Evolutionary conservation across 2,329 filamentous ascomycete species (phyloP).

Genomic region (Alternaria consortialis): DNA sequence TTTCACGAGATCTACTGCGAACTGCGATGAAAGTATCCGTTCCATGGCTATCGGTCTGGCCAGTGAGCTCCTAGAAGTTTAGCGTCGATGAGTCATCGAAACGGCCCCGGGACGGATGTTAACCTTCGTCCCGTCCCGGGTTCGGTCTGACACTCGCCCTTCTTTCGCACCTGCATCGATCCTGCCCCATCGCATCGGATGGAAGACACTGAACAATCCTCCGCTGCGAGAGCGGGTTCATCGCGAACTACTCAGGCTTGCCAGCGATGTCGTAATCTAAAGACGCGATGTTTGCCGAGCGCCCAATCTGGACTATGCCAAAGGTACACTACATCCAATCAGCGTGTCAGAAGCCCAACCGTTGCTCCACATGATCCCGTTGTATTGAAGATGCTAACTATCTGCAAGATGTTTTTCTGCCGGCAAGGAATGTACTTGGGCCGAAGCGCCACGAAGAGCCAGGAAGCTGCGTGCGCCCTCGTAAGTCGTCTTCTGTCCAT

Average conservation of each 20-base stretch:
- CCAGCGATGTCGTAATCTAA: conserved; percentile 45
- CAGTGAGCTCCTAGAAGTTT: not conserved
- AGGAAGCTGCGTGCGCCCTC: conserved; percentile 44
- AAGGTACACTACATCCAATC: conserved; percentile 29
- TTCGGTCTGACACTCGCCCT: not conserved
- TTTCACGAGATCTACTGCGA: not conserved
- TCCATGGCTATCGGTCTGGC: not conserved
- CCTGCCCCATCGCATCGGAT: conserved; percentile 24
- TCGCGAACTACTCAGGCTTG: conserved; percentile 44
- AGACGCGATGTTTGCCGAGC: conserved; percentile 47
- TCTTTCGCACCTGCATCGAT: not conserved
- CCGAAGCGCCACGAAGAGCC: conserved; percentile 39
- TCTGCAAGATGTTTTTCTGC: conserved; percentile 34
- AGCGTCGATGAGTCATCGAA: conserved; percentile 7
- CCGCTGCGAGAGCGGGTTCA: conserved; percentile 18
- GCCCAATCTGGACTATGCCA: conserved; percentile 39
- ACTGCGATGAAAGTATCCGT: not conserved
- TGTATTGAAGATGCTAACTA: conserved; percentile 5
- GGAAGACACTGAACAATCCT: conserved; percentile 34
- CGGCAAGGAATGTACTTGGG: conserved; percentile 44
- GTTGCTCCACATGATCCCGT: not conserved
- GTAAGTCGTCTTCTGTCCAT: conserved; percentile 29
- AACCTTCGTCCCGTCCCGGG: conserved; percentile 19
- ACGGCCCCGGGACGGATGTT: conserved; percentile 11
- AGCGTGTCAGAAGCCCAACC: not conserved